phyloP scores from a whole-genome alignment of 805 yeast species.

The Metschnikowia vanudenii region DNA sequence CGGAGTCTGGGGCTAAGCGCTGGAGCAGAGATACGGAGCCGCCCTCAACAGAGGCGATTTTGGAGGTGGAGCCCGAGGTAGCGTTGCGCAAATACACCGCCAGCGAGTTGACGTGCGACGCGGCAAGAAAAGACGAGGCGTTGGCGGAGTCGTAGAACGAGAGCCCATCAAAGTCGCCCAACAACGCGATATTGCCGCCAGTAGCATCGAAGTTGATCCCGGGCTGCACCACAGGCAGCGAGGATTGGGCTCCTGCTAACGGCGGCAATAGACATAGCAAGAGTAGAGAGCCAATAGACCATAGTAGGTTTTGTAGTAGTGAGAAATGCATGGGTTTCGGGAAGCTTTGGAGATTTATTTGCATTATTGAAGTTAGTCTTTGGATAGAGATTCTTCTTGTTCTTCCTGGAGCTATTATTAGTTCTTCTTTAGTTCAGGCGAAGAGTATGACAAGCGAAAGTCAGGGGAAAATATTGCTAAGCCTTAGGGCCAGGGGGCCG shows the following conservation, averaged over 20 bases:
- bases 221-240: conserved; percentile 12
- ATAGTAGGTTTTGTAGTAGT: conserved; percentile 10
- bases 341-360: background rate
- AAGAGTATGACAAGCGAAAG: no score
- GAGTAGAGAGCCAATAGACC: background rate
- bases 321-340: conserved; percentile 1
- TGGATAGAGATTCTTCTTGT: no score
- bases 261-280: background rate
- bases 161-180: conserved; percentile 20
- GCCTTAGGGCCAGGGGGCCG: no score
- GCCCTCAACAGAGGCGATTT: conserved; percentile 34
- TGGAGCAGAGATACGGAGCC: conserved; percentile 27
- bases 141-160: conserved; percentile 18
- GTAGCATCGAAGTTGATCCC: conserved; percentile 15
- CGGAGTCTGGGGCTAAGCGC: conserved; percentile 26
- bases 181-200: conserved; percentile 18
- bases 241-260: background rate
- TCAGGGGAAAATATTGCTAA: no score
- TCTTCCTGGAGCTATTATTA: no score
- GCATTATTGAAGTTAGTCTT: no score
- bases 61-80: conserved; percentile 9
- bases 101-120: conserved; percentile 9
- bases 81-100: conserved; percentile 17
- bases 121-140: conserved; percentile 18
- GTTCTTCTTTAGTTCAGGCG: no score